Evolutionary conservation across 2,329 filamentous ascomycete genomes (phyloP).

Genomic region (Microthyrium microscopicum): DNA sequence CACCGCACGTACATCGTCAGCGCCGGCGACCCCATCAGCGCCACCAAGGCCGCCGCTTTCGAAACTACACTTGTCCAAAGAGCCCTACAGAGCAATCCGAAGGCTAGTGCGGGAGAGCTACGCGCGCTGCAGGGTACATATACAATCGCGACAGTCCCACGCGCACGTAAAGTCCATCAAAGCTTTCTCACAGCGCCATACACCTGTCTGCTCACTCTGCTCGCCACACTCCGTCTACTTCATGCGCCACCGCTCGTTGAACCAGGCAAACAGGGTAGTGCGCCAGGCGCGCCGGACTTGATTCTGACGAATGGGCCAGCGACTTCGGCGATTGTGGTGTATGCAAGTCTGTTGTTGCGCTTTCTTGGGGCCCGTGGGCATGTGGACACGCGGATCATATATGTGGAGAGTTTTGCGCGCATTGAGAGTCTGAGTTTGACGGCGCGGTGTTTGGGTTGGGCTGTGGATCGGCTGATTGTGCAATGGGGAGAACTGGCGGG

Average conservation of each 20-base stretch:
- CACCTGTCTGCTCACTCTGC: constrained; percentile 48
- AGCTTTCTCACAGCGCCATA: constrained; percentile 55
- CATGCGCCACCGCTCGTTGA: constrained; percentile 10
- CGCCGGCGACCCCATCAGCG: constrained; percentile 58
- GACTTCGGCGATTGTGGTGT: constrained; percentile 61
- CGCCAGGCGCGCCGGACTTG: constrained; percentile 50
- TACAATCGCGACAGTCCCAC: constrained; percentile 50
- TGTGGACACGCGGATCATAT: constrained; percentile 49
- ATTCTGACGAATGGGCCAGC: constrained; percentile 81
- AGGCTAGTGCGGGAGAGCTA: constrained; percentile 16
- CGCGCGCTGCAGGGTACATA: constrained; percentile 28
- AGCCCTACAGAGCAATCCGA: constrained; percentile 6
- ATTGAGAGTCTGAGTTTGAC: constrained; percentile 71
- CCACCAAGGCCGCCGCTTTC: constrained; percentile 36
- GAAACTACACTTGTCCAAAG: not conserved
- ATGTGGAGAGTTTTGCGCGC: constrained; percentile 85
- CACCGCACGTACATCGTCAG: constrained; percentile 67
- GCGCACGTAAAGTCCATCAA: constrained; percentile 73
- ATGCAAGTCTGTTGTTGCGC: constrained; percentile 38
- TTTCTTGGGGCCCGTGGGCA: constrained; percentile 16
- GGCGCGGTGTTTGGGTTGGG: constrained; percentile 53
- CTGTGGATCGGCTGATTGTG: constrained; percentile 67
- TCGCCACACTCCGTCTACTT: constrained; percentile 35
- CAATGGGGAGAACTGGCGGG: constrained; percentile 56
- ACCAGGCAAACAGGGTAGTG: constrained; percentile 8